These are phyloP conservation scores for Aspergillus uvarum DNA, from an alignment of 2,329 filamentous ascomycete species.

Conservation along the genomic window DNA sequence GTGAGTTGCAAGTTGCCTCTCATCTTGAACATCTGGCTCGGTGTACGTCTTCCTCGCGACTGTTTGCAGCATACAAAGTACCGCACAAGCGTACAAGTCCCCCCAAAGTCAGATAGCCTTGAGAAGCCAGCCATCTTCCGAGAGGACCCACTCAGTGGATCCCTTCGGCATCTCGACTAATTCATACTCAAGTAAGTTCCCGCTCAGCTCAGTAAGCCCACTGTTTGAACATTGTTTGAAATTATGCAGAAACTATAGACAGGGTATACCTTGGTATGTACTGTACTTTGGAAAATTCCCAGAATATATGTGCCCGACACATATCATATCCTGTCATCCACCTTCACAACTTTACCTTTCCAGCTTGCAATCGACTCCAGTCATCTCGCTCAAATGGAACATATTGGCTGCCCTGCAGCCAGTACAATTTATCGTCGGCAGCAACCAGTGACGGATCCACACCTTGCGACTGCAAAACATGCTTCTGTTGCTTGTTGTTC, in stretches of 20 bases:
- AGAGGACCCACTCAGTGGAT: not conserved
- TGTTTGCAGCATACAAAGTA: no score
- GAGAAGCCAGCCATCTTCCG: not conserved
- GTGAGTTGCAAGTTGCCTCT: no score
- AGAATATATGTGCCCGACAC: not conserved
- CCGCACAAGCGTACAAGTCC: not conserved
- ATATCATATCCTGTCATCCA: not conserved
- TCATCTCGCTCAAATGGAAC: constrained; percentile 65
- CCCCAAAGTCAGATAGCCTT: not conserved
- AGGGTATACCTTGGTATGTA: not conserved
- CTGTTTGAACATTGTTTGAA: not conserved
- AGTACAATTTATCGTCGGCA: constrained; percentile 56
- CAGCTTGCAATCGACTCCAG: constrained; percentile 67
- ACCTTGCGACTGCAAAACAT: constrained; percentile 67
- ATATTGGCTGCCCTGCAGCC: constrained; percentile 67
- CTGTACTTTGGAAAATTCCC: not conserved
- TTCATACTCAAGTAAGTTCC: not conserved
- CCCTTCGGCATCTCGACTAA: not conserved
- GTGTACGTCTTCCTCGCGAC: no score
- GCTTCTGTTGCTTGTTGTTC: constrained; percentile 88
- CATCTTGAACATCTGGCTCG: no score
- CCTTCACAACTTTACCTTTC: constrained; percentile 67
- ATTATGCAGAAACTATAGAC: not conserved
- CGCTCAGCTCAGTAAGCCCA: not conserved
- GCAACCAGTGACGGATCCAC: constrained; percentile 59